These are phyloP conservation scores for Cicer yamashitae DNA, from an alignment of 306 rosid species.

Conservation along the genomic window DNA sequence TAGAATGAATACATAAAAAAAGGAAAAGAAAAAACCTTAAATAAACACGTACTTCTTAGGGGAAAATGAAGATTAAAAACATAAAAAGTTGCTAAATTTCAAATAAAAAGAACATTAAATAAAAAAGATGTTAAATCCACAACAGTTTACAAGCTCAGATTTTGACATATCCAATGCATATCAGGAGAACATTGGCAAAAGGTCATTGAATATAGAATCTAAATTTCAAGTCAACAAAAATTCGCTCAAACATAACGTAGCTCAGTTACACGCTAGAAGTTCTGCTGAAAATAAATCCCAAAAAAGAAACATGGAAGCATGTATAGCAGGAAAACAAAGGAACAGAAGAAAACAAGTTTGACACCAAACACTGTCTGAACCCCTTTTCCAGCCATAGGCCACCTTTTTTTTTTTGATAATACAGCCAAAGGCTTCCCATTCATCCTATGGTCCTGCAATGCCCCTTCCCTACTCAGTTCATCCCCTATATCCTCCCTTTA, in stretches of 20 bases:
- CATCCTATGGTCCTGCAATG: not conserved
- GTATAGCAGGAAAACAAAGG: not conserved
- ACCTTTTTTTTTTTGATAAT: no score
- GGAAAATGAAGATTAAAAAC: conserved; percentile 7
- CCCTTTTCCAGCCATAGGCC: not conserved
- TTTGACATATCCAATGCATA: conserved; percentile 32
- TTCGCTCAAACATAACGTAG: not conserved
- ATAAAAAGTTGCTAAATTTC: not conserved
- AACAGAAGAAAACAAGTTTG: not conserved
- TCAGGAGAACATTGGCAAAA: not conserved
- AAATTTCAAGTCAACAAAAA: conserved; percentile 10
- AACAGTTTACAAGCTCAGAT: conserved; percentile 18
- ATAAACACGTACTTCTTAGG: not conserved
- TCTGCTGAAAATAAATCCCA: conserved; percentile 3
- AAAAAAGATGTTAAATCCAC: conserved; percentile 16
- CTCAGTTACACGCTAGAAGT: not conserved
- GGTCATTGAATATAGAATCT: not conserved
- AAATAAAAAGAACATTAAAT: conserved; percentile 23
- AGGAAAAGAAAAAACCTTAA: not conserved
- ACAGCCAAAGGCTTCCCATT: not conserved
- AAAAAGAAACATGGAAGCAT: not conserved
- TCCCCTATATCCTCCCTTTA: not conserved
- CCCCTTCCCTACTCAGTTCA: not conserved
- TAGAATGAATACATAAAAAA: conserved; percentile 7
- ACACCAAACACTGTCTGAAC: not conserved